Percentiles rank a stretch among this genome's conserved stretches.
phyloP scores from a whole-genome alignment of 129 eudicot species.

The Centaurea solstitialis region DNA sequence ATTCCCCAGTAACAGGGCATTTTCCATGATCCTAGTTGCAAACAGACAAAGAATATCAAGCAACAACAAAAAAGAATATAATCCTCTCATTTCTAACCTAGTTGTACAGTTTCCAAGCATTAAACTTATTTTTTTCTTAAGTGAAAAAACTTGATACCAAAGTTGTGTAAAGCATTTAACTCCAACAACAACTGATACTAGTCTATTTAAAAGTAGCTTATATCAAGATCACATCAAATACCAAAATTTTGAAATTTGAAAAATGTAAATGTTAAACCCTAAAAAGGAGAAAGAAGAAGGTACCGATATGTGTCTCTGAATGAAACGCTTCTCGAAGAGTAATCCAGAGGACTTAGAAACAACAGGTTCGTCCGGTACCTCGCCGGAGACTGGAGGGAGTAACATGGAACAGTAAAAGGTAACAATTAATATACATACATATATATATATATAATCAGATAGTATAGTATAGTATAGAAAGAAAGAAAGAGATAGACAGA shows the following conservation, averaged over 20 bases:
- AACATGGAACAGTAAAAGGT: conserved; percentile 8
- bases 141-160: background rate
- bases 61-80: background rate
- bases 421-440: background rate
- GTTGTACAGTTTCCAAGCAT: background rate
- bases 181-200: background rate
- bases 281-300: background rate
- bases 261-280: background rate
- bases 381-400: conserved; percentile 70
- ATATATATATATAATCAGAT: background rate
- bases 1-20: conserved; percentile 75
- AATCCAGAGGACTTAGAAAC: conserved; percentile 74
- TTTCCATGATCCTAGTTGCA: conserved; percentile 59
- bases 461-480: background rate
- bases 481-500: background rate
- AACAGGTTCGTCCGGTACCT: conserved; percentile 87
- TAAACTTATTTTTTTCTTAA: background rate
- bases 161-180: background rate
- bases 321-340: conserved; percentile 65
- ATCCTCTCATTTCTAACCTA: background rate
- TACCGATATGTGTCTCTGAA: conserved; percentile 68
- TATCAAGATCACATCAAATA: background rate
- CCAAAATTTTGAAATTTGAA: background rate
- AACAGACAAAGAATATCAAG: background rate
- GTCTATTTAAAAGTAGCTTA: background rate